Evolutionary conservation across 2,329 filamentous ascomycete species (phyloP).

Genomic region (Balansia obtecta): DNA sequence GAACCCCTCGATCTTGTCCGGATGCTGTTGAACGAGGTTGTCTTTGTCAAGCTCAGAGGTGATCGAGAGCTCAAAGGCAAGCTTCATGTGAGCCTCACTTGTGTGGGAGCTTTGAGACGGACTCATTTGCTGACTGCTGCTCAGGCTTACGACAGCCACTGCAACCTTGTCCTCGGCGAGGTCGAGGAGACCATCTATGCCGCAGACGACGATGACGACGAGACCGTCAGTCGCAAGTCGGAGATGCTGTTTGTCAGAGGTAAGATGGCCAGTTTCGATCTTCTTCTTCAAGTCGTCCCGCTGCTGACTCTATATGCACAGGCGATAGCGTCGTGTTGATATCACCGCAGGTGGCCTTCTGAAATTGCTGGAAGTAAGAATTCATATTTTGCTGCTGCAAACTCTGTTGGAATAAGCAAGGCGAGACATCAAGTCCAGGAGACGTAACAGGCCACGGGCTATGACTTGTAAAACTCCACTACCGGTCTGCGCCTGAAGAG

Average conservation of each 20-base stretch:
- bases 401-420: not conserved
- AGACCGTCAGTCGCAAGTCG: slow-evolving; percentile 93
- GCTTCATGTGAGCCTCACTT: slow-evolving; percentile 55
- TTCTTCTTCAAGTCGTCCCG: not conserved
- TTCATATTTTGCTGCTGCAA: not conserved
- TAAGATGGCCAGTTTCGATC: slow-evolving; percentile 35
- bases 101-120: not conserved
- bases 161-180: slow-evolving; percentile 90
- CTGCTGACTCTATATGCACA: slow-evolving; percentile 16
- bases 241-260: slow-evolving; percentile 97
- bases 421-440: not conserved
- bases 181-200: slow-evolving; percentile 96
- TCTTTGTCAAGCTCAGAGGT: slow-evolving; percentile 93
- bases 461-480: too few relatives aligned
- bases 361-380: slow-evolving; percentile 5
- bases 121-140: not conserved
- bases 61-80: slow-evolving; percentile 92
- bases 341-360: slow-evolving; percentile 44
- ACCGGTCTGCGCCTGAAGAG: too few relatives aligned
- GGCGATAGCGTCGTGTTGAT: slow-evolving; percentile 64
- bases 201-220: slow-evolving; percentile 81
- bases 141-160: slow-evolving; percentile 96
- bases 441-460: too few relatives aligned
- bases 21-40: slow-evolving; percentile 85
- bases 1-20: slow-evolving; percentile 95